Evolutionary conservation across 495 filamentous ascomycete genomes (phyloP).

Genomic region (Hypoxylon intermedium): DNA sequence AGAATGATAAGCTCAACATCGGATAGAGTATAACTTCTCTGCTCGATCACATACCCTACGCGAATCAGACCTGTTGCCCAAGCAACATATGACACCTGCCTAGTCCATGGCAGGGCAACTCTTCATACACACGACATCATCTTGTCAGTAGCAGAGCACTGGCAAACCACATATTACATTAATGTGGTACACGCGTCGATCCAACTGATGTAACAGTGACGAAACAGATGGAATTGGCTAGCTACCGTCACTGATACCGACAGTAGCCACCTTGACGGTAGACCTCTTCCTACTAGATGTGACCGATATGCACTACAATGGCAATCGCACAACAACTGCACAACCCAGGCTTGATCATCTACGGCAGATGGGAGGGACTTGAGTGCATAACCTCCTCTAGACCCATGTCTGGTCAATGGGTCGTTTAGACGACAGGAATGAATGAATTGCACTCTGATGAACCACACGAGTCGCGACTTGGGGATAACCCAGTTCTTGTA

Average conservation of each 20-base stretch:
- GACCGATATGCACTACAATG: conserved; percentile 11
- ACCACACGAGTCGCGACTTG: not conserved
- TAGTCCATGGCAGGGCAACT: no score
- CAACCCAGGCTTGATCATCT: no score
- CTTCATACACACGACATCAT: no score
- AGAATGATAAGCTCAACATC: conserved; percentile 42
- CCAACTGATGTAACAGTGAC: not conserved
- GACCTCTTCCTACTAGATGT: conserved; percentile 3
- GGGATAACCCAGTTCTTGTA: not conserved
- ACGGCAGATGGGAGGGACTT: not conserved
- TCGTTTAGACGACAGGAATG: conserved; percentile 1
- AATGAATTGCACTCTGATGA: conserved; percentile 10
- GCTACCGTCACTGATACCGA: conserved; percentile 11
- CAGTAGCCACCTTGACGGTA: conserved; percentile 14
- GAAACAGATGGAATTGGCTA: not conserved
- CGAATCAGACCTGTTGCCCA: not conserved
- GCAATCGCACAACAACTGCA: conserved; percentile 1
- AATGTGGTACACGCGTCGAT: conserved; percentile 5
- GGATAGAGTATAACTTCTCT: conserved; percentile 10
- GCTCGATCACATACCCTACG: not conserved
- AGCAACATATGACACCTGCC: no score
- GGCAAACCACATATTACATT: not conserved
- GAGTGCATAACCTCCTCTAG: not conserved
- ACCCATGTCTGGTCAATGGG: not conserved
- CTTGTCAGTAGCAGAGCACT: no score